phyloP scores from a whole-genome alignment of 306 rosid species.

The Mimosa bimucronata region DNA sequence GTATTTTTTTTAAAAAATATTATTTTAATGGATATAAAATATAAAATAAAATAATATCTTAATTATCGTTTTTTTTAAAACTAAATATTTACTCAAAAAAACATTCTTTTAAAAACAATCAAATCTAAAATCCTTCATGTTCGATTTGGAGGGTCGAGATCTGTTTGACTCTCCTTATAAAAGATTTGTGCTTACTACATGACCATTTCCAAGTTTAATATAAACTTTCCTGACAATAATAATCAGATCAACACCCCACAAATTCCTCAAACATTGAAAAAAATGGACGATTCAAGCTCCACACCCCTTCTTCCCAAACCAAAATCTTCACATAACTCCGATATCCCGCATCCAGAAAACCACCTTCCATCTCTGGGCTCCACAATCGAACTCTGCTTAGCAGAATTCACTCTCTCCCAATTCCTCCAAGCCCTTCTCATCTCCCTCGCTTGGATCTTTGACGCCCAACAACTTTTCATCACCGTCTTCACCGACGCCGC shows the following conservation, averaged over 20 bases:
- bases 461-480: conserved; percentile 53
- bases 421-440: conserved; percentile 40
- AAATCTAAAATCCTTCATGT: too few species aligned
- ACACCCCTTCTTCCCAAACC: background rate
- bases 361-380: background rate
- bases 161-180: too few species aligned
- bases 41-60: too few species aligned
- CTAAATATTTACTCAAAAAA: too few species aligned
- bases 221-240: background rate
- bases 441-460: conserved; percentile 39
- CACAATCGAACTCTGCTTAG: background rate
- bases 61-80: too few species aligned
- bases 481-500: conserved; percentile 47
- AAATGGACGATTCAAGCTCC: background rate
- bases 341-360: background rate
- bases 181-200: too few species aligned
- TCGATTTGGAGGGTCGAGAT: too few species aligned
- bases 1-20: too few species aligned
- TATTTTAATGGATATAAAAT: too few species aligned
- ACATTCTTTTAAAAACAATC: too few species aligned
- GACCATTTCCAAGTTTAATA: too few species aligned
- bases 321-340: background rate
- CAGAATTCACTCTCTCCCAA: background rate
- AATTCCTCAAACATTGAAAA: too few species aligned
- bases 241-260: background rate